Percentiles rank a stretch among this genome's conserved stretches.
phyloP scores from a whole-genome alignment of 2,329 filamentous ascomycete species.

The Orbilia blumenaviensis region DNA sequence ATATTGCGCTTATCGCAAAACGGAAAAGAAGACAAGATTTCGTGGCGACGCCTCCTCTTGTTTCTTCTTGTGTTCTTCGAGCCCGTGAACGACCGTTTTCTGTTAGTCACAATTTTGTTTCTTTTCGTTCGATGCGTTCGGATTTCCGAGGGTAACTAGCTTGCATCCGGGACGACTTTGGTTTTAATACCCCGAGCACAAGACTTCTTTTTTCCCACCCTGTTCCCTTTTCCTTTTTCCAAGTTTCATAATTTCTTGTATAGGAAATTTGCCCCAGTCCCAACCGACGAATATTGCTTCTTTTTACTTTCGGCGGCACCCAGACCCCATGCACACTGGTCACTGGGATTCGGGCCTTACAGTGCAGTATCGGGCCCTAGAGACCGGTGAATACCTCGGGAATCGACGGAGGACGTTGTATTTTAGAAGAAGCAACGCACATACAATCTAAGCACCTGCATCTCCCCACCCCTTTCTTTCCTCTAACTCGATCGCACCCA shows the following conservation, averaged over 20 bases:
- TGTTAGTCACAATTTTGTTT: slow-evolving; percentile 21
- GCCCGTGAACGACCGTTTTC: slow-evolving; percentile 28
- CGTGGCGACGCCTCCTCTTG: slow-evolving; percentile 9
- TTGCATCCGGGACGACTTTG: neutral
- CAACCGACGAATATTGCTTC: neutral
- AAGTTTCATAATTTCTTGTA: neutral
- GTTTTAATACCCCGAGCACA: slow-evolving; percentile 8
- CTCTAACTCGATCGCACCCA: neutral
- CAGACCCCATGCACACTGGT: no score
- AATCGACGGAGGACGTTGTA: slow-evolving; percentile 6
- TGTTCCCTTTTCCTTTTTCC: neutral
- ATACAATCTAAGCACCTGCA: slow-evolving; percentile 1
- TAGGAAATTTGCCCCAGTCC: neutral
- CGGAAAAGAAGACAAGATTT: neutral
- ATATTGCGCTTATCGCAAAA: slow-evolving; percentile 14
- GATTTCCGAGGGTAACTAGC: slow-evolving; percentile 28
- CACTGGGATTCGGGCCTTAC: no score
- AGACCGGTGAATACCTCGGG: slow-evolving; percentile 4
- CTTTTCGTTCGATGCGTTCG: slow-evolving; percentile 22
- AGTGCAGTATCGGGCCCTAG: neutral
- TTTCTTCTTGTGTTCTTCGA: neutral
- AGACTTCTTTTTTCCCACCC: slow-evolving; percentile 2
- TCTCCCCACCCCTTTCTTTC: neutral
- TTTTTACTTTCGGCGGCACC: neutral
- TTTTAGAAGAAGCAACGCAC: slow-evolving; percentile 20